Evolutionary conservation across 2,329 filamentous ascomycete species (phyloP), one percentile per base, ranked within the genome.

Genomic region (Aspergillus hortae): DNA sequence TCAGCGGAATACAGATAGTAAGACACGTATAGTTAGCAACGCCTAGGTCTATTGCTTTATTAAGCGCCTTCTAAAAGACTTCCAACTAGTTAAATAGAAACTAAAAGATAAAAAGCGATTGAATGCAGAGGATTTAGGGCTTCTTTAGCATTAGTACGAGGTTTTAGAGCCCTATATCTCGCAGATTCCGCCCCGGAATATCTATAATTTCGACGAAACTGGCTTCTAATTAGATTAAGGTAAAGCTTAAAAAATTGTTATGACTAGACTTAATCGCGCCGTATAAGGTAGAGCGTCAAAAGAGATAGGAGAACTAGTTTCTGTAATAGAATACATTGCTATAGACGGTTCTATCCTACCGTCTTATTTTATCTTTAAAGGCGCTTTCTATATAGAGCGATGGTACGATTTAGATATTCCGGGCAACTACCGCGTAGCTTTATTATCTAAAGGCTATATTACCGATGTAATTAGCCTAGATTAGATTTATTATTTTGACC

Each of bases 191-290:
- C 38, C 38, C 3, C 30, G 6, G 4, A 44, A 49, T 44, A 49
- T 49, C 47, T 49, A 49, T 19, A 50, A 45, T 19, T 45, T 50
- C 30, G 41, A 50, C 12, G 25, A 50, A 40, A 50, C 41, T 27
- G 41, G 48, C 32, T 50, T 40, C 19, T 25, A 27, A 38, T 11
- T 50, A 25, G 48, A 30, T 12, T 25, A 38, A 42, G 30, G 30
- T 3, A 45, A 45, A n/a, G 4, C 27, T 10, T 30, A 50, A 45
- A 50, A 50, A 9, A 19, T 50, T 4, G 12, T 38, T 6, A 38
- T 11, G 15, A 38, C 35, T 38, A 7, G 35, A 11, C 12, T 14
- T 38, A n/a, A n/a, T 38, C 12, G n/a, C 5, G 35, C 35, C 5
- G 11, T 38, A 38, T 11, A 11, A 38, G 35, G 35, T 11, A n/a